Conservation (phyloP, 179 eudicot species). For the Actinidia arguta region DNA sequence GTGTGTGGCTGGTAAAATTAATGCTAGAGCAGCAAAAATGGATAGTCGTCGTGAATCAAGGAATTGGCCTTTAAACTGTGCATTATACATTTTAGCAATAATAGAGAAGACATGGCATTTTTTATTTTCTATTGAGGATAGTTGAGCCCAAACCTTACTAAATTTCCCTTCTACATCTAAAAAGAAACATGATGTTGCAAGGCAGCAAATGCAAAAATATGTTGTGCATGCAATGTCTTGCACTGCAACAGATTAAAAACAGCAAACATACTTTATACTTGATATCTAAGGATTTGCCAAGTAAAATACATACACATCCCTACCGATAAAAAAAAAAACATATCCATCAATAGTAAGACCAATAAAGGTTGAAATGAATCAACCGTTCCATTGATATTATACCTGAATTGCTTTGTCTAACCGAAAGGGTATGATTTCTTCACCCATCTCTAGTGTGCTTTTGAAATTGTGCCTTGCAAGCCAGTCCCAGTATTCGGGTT, state of each 20-base stretch:
- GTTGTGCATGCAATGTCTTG: neutral
- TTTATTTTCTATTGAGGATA: neutral
- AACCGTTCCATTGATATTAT: neutral
- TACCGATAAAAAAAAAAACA: too few relatives aligned
- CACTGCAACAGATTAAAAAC: neutral
- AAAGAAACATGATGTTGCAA: neutral
- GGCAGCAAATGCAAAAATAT: neutral
- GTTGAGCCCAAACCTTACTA: neutral
- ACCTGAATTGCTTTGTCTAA: conserved; percentile 76
- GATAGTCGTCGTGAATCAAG: neutral
- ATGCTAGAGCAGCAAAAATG: conserved; percentile 1
- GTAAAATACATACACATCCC: neutral
- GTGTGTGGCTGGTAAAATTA: neutral
- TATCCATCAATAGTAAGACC: neutral
- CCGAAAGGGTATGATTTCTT: conserved; percentile 39
- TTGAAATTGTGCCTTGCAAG: conserved; percentile 55
- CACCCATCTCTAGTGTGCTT: conserved; percentile 30
- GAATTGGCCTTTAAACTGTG: neutral
- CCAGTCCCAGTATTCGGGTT: conserved; percentile 88
- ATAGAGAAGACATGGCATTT: neutral
- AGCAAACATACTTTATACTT: neutral
- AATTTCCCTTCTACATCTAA: neutral
- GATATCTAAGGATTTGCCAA: neutral
- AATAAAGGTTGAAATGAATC: neutral
- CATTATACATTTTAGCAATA: neutral